Conservation (phyloP, 345 rosid genomes). For the Cardamine resedifolia region DNA sequence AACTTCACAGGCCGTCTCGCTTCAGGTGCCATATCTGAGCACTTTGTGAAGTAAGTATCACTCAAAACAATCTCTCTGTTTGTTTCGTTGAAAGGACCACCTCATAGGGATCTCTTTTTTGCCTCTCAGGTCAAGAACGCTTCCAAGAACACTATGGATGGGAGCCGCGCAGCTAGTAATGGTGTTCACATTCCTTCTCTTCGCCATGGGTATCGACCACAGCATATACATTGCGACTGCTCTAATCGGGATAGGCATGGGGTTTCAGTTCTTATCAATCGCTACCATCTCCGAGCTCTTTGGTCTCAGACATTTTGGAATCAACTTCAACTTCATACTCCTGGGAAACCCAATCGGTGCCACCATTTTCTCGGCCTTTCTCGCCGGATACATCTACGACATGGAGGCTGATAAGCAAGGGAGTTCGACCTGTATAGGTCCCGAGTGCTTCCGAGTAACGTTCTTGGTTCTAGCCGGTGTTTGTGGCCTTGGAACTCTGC, state of each 20-base stretch:
- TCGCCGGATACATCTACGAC: constrained; percentile 83
- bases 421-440: constrained; percentile 68
- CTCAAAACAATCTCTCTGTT: neutral
- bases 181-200: constrained; percentile 60
- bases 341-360: constrained; percentile 95
- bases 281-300: constrained; percentile 92
- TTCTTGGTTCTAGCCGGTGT: constrained; percentile 73
- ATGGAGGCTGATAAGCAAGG: constrained; percentile 85
- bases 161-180: constrained; percentile 52
- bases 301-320: constrained; percentile 81
- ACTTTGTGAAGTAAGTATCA: constrained; percentile 73
- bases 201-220: constrained; percentile 53
- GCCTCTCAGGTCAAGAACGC: constrained; percentile 49
- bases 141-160: constrained; percentile 91
- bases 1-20: constrained; percentile 87
- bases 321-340: constrained; percentile 73
- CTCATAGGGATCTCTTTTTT: constrained; percentile 3
- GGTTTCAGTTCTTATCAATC: constrained; percentile 65
- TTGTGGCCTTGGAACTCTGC: constrained; percentile 66
- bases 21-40: constrained; percentile 83
- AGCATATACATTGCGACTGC: constrained; percentile 66
- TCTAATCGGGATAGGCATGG: constrained; percentile 69
- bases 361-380: constrained; percentile 73
- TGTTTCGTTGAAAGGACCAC: neutral
- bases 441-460: constrained; percentile 78